Evolutionary conservation across 192 early-diverging fungal genomes (phyloP).

Genomic region (Dissophora ornata): DNA sequence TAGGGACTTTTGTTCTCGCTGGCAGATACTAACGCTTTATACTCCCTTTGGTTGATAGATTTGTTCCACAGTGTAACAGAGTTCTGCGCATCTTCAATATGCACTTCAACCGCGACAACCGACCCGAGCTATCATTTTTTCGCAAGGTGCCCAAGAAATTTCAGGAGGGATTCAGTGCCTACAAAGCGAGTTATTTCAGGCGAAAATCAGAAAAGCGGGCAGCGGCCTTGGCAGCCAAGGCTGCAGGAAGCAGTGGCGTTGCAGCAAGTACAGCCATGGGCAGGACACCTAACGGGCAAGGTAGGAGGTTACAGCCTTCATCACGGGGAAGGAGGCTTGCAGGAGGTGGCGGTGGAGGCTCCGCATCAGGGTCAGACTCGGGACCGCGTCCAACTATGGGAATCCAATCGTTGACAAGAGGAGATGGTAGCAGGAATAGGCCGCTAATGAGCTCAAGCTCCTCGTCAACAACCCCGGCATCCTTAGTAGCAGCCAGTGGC

Average conservation of each 20-base stretch:
- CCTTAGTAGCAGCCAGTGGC: background rate
- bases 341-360: constrained; percentile 39
- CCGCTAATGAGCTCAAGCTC: constrained; percentile 2
- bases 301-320: constrained; percentile 38
- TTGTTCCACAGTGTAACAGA: constrained; percentile 69
- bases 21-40: background rate
- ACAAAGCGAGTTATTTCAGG: constrained; percentile 60
- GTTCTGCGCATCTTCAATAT: constrained; percentile 66
- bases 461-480: background rate
- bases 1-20: no score
- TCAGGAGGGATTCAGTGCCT: constrained; percentile 64
- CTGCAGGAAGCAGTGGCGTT: constrained; percentile 1
- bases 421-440: background rate
- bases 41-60: constrained; percentile 40
- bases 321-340: constrained; percentile 19
- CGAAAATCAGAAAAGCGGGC: constrained; percentile 58
- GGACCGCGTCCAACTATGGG: constrained; percentile 20
- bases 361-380: constrained; percentile 46
- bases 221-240: constrained; percentile 19
- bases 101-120: constrained; percentile 62
- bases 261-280: background rate
- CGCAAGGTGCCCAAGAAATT: constrained; percentile 64
- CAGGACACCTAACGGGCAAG: background rate
- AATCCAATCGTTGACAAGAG: constrained; percentile 6
- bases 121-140: constrained; percentile 61